Conservation (phyloP, 495 filamentous ascomycete genomes). For the Penicillium taxi region DNA sequence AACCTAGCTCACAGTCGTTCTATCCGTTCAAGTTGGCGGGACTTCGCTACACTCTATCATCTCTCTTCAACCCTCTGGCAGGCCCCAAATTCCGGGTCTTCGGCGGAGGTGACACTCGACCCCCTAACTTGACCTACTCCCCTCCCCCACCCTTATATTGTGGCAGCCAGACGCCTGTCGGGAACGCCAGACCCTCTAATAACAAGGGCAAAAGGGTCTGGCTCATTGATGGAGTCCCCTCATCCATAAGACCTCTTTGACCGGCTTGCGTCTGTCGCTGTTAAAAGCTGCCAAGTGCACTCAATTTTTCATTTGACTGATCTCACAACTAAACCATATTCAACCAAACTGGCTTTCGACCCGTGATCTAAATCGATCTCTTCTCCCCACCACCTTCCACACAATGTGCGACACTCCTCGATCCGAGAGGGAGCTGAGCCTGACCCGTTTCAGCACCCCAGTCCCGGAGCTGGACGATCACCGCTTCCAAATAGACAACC, state of each 20-base stretch:
- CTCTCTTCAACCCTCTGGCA: conserved; percentile 84
- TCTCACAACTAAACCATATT: conserved; percentile 10
- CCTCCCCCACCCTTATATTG: conserved; percentile 15
- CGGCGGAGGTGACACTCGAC: conserved; percentile 92
- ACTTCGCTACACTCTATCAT: conserved; percentile 63
- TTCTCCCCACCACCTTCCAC: background rate
- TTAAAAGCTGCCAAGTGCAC: conserved; percentile 15
- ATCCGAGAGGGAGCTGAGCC: conserved; percentile 49
- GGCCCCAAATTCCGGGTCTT: conserved; percentile 88
- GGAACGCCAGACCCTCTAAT: conserved; percentile 42
- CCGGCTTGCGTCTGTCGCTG: conserved; percentile 27
- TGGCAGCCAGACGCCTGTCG: conserved; percentile 36
- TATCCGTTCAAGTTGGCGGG: conserved; percentile 96
- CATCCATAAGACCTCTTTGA: conserved; percentile 26
- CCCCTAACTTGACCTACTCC: conserved; percentile 70
- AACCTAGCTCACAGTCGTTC: conserved; percentile 24
- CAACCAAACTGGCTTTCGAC: conserved; percentile 4
- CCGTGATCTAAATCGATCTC: background rate
- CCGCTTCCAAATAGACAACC: conserved; percentile 65
- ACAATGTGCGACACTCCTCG: conserved; percentile 57
- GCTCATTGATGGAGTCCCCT: conserved; percentile 38
- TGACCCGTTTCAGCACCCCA: conserved; percentile 64
- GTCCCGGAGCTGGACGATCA: conserved; percentile 91
- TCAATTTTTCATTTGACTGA: background rate
- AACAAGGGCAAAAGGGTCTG: conserved; percentile 46